A percentile compares a stretch with the other conserved stretches of the same genome.
phyloP scores from a whole-genome alignment of 352 stramenopile species.

The Albugo laibachii region DNA sequence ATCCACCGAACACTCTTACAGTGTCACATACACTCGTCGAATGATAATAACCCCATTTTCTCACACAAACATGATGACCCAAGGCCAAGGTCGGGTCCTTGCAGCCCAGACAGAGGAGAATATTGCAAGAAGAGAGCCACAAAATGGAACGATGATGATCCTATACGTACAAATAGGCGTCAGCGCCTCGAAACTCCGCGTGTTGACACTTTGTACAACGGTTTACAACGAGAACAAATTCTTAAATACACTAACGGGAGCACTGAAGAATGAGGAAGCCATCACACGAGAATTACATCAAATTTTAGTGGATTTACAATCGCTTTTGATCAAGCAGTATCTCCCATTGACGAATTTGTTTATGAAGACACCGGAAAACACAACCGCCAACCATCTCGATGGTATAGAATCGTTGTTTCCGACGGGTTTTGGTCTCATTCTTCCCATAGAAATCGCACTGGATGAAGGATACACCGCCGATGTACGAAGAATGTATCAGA shows the following conservation, averaged over 20 bases:
- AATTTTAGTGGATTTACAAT: constrained; percentile 42
- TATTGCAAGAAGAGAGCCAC: constrained; percentile 41
- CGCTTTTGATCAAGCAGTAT: constrained; percentile 42
- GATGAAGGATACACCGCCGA: constrained; percentile 53
- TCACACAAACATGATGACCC: background rate
- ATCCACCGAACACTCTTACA: constrained; percentile 23
- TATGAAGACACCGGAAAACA: constrained; percentile 59
- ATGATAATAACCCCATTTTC: background rate
- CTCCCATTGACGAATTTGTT: constrained; percentile 49
- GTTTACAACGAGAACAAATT: constrained; percentile 46
- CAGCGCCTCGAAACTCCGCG: constrained; percentile 51
- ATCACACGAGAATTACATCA: constrained; percentile 18
- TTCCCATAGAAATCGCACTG: constrained; percentile 22
- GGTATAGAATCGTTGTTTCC: background rate
- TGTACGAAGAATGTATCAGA: constrained; percentile 31
- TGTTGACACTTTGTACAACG: constrained; percentile 41
- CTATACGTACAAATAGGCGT: constrained; percentile 43
- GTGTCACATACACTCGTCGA: constrained; percentile 43
- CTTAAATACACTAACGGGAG: constrained; percentile 4
- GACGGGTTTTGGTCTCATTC: constrained; percentile 5
- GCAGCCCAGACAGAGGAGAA: constrained; percentile 16
- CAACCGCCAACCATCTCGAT: constrained; percentile 22
- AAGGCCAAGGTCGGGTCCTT: background rate
- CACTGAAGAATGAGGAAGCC: too few species aligned
- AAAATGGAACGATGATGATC: constrained; percentile 23